Evolutionary conservation across 2,329 filamentous ascomycete species (phyloP), one percentile per base, ranked within the genome.

Genomic region (Stagonosporopsis rhizophila): DNA sequence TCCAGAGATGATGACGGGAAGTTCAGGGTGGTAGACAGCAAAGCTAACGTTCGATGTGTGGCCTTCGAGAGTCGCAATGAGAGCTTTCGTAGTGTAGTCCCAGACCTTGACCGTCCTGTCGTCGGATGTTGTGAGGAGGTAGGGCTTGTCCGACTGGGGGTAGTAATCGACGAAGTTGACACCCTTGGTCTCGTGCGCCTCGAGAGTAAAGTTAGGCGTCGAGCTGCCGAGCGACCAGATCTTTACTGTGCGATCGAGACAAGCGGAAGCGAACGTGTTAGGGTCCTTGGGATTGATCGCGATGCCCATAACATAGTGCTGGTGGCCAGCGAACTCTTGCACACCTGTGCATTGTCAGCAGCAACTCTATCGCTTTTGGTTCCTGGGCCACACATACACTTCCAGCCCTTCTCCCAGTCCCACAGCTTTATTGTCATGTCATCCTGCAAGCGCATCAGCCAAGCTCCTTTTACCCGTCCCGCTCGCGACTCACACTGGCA

Each of bases 341-440:
- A 98, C 91, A 37, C 72, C 72, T 75, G 50, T 19, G 40, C 23
- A 8, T 27, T 34, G 67, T 75, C 56, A 75, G 68, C 62, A 17
- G 22, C 6, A 6, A 37, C 32, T 25, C 11, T 11, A 32, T 15
- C 20, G 32, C 9, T 30, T 38, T 22, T 6, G 7, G 14, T 12
- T 5, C 11, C 15, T 20, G 5, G 1, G 14, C 4, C 52, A 19
- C 30, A 66, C 68, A 47, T 68, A 74, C 94, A 98, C 78, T 97
- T 96, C 95, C 95, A 99, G 67, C 87, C 87, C 78, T 95, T 96
- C 70, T 99, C 95, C 95, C 95, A 99, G 76, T 99, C 93, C 93
- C 95, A 99, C 46, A 97, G 84, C 83, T 95, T 96, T 75, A 97
- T 96, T 54, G 75, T 77, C 75, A 75, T 77, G 49, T 75, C 72